Conservation (phyloP, 495 filamentous ascomycete genomes). For the Talaromyces ruber region DNA sequence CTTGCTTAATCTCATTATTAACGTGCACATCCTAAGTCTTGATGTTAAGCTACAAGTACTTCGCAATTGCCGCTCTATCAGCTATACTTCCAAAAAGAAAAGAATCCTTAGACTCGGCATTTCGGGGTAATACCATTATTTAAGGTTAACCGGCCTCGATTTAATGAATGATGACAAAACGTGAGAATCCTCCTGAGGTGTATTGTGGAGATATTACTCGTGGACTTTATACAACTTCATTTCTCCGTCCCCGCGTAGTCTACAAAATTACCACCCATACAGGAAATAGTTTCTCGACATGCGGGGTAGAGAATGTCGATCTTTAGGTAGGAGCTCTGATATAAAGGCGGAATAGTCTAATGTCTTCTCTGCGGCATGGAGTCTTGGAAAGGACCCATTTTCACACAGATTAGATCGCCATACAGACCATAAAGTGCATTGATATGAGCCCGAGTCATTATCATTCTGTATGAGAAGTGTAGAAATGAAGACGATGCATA, state of each 20-base stretch:
- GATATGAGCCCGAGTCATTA: too few relatives aligned
- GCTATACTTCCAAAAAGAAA: background rate
- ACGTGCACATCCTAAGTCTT: background rate
- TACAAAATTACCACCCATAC: background rate
- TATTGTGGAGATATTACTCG: background rate
- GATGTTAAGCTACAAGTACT: background rate
- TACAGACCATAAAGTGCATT: too few relatives aligned
- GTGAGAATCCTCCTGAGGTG: background rate
- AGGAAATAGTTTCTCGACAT: background rate
- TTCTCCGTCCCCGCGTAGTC: background rate
- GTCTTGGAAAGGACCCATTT: too few relatives aligned
- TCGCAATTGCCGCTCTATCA: background rate
- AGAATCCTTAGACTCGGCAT: background rate
- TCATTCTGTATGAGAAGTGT: too few relatives aligned
- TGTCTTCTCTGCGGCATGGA: too few relatives aligned
- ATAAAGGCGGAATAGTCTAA: background rate
- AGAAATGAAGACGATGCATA: too few relatives aligned
- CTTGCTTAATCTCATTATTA: background rate
- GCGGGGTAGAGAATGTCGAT: background rate
- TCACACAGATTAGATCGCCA: too few relatives aligned
- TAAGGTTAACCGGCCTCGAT: background rate
- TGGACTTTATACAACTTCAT: background rate
- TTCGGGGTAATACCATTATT: background rate
- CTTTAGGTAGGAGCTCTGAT: background rate
- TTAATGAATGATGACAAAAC: too few relatives aligned